Conservation (phyloP, 2,329 filamentous ascomycete genomes). For the Aspergillus luchuensis region DNA sequence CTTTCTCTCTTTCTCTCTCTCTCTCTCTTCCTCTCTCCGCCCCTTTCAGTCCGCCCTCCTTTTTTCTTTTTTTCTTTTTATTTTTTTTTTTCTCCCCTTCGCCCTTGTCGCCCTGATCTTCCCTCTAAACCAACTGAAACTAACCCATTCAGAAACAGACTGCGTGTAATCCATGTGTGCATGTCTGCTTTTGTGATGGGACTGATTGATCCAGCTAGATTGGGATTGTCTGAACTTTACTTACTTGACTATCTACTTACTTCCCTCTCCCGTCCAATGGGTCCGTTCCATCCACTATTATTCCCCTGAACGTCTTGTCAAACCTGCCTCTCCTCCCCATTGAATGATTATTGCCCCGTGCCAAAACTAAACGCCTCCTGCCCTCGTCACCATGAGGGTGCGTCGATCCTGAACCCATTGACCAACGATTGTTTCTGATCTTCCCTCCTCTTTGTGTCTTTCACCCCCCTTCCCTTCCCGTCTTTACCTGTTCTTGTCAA, state of each 20-base stretch:
- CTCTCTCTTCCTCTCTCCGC: neutral
- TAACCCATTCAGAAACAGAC: neutral
- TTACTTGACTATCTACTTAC: no score
- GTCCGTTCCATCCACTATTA: slow-evolving; percentile 1
- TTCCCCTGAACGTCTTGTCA: neutral
- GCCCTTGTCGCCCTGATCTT: neutral
- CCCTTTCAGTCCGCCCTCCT: neutral
- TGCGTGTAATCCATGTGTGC: neutral
- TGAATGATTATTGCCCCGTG: slow-evolving; percentile 8
- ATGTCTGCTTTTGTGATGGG: neutral
- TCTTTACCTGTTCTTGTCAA: slow-evolving; percentile 18
- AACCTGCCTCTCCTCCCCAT: no score
- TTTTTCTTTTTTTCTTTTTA: neutral
- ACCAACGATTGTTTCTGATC: slow-evolving; percentile 22
- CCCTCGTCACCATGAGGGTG: slow-evolving; percentile 22
- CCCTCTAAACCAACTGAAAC: neutral
- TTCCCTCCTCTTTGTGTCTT: slow-evolving; percentile 14
- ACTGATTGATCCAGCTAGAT: neutral
- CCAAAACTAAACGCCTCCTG: slow-evolving; percentile 5
- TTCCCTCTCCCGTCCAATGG: no score
- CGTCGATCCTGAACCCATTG: slow-evolving; percentile 25
- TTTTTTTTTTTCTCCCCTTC: neutral
- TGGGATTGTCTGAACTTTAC: neutral
- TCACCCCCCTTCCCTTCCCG: slow-evolving; percentile 10
- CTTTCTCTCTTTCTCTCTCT: neutral